These are phyloP conservation scores for Auricularia heimuer DNA, from an alignment of 768 basidiomycete species.

Conservation along the genomic window DNA sequence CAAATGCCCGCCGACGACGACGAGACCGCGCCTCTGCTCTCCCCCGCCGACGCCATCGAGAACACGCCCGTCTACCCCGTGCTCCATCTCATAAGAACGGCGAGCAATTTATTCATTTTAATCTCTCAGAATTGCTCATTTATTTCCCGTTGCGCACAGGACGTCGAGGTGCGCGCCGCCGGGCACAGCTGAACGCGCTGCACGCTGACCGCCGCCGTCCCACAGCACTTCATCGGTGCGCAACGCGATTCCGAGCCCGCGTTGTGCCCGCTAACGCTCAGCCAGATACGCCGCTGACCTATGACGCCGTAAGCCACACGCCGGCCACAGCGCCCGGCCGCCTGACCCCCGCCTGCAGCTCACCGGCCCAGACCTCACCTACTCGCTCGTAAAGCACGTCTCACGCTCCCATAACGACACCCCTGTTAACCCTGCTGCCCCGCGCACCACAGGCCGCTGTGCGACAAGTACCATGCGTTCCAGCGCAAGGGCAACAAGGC, in stretches of 20 bases:
- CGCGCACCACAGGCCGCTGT: conserved; percentile 47
- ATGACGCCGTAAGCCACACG: conserved; percentile 54
- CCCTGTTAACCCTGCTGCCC: background rate
- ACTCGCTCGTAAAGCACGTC: conserved; percentile 57
- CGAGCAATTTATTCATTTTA: conserved; percentile 23
- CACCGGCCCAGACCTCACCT: conserved; percentile 78
- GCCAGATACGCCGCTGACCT: conserved; percentile 72
- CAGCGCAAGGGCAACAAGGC: conserved; percentile 71
- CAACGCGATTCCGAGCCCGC: conserved; percentile 7
- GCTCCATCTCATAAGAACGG: conserved; percentile 66
- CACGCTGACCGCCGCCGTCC: conserved; percentile 3
- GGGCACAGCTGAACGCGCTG: background rate
- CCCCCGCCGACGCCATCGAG: conserved; percentile 27
- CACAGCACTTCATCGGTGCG: conserved; percentile 61
- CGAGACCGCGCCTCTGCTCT: background rate
- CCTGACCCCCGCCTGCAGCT: conserved; percentile 35
- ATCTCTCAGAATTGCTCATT: conserved; percentile 1
- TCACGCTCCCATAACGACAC: no score
- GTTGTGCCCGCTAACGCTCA: conserved; percentile 1
- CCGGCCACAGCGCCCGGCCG: background rate
- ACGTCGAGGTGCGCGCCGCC: conserved; percentile 53
- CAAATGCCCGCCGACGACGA: background rate
- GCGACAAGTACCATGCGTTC: conserved; percentile 72
- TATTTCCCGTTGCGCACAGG: conserved; percentile 13
- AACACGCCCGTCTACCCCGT: conserved; percentile 64